phyloP scores from a whole-genome alignment of 2,329 filamentous ascomycete genomes.

The Colletotrichum sp. region DNA sequence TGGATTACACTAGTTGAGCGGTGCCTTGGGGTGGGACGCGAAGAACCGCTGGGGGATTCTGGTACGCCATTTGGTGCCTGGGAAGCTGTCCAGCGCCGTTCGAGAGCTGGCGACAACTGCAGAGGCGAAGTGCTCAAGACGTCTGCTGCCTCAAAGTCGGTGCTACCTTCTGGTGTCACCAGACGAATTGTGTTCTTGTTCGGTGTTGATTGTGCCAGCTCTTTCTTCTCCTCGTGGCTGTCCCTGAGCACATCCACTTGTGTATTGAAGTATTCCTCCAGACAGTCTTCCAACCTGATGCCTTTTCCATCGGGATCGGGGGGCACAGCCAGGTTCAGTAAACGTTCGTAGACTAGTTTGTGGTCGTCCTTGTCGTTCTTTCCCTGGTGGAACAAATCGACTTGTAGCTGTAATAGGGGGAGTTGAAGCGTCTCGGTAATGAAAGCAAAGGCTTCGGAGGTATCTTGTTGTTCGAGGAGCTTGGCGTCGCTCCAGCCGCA shows the following conservation, averaged over 20 bases:
- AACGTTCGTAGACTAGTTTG: slow-evolving; percentile 89
- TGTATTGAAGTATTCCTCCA: slow-evolving; percentile 96
- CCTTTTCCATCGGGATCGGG: slow-evolving; percentile 71
- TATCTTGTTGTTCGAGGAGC: slow-evolving; percentile 85
- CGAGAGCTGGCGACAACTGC: slow-evolving; percentile 29
- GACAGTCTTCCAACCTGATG: slow-evolving; percentile 85
- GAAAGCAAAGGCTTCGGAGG: slow-evolving; percentile 94
- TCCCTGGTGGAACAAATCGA: slow-evolving; percentile 93
- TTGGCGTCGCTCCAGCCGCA: slow-evolving; percentile 90
- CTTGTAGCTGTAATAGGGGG: slow-evolving; percentile 87
- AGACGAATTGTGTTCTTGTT: slow-evolving; percentile 37
- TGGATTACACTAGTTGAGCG: slow-evolving; percentile 67
- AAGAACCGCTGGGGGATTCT: slow-evolving; percentile 33
- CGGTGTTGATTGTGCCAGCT: slow-evolving; percentile 30
- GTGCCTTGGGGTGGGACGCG: slow-evolving; percentile 41
- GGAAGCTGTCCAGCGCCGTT: slow-evolving; percentile 14
- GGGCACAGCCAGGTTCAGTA: slow-evolving; percentile 91
- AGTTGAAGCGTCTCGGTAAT: slow-evolving; percentile 89
- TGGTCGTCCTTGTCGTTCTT: slow-evolving; percentile 88
- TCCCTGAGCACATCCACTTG: slow-evolving; percentile 87
- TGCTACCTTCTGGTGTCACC: slow-evolving; percentile 35
- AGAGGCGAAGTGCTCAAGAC: slow-evolving; percentile 37
- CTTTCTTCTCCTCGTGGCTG: slow-evolving; percentile 59
- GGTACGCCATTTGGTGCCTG: neutral
- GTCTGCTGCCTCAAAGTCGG: slow-evolving; percentile 31